Base-by-base conservation (phyloP, 2,329 filamentous ascomycete species). In the Talaromyces islandicus region DNA sequence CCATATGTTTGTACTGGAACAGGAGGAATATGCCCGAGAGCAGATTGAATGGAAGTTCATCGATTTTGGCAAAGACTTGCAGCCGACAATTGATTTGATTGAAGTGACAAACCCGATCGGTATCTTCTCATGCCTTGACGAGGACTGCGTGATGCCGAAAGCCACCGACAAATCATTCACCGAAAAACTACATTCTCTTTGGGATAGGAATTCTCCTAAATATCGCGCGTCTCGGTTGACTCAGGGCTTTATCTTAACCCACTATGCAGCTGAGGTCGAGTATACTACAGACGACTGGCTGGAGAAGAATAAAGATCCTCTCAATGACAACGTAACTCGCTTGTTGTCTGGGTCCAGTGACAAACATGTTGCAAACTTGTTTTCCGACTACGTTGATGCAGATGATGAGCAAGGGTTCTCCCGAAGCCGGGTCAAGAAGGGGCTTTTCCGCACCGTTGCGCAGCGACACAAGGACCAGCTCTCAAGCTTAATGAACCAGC, bases 31-130 rank as follows among this genome's bases (percentile, higher is more conserved):
- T 73, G 92, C 94, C 9, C 83, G 93, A 54, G 94, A 99, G 72
- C 91, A 97, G 74, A 99, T 99, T 67, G 94, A 99, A 76, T 99
- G 94, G 94, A 92, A 97, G 71, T 99, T 99, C 73, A 99, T 99
- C 71, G 94, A 99, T 75, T 99, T 99, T 71, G 94, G 94, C 19
- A 92, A 92, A 63, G 94, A 99, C 70, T 81, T 99, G 27, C 95
- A 99, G 73, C 94, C 94, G 0, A 99, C 94, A 0, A 99, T 99
- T 67, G 94, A 99, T 69, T 82, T 99, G 51, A 99, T 99, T 64
- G 94, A 99, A 75, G 76, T 99, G 35, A 85, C 94, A 0, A 99
- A 99, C 67, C 94, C 94, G 0, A 99, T 99, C 60, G 95, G 94
- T 79, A 96, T 99, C 68, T 99, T 99, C 75, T 97, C 94, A 0